Evolutionary conservation across 768 basidiomycete species (phyloP).

Genomic region (Trametes cubensis): DNA sequence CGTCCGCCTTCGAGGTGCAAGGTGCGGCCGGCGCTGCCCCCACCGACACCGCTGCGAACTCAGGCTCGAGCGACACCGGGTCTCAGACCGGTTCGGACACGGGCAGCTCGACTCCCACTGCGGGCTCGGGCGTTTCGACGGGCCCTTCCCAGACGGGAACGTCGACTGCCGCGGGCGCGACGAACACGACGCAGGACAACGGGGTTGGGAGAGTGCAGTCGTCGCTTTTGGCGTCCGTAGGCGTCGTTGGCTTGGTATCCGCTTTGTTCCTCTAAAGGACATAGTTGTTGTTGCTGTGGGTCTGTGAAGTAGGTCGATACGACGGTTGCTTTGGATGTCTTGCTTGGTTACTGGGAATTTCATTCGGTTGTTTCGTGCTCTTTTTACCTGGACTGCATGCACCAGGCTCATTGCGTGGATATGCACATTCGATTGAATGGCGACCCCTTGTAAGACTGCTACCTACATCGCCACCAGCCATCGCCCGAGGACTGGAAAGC

Average conservation of each 20-base stretch:
- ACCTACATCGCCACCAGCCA: no score
- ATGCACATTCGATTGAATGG: no score
- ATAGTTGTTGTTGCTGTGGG: not conserved
- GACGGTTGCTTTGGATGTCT: not conserved
- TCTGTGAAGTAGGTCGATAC: not conserved
- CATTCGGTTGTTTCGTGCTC: not conserved
- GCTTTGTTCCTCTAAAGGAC: constrained; percentile 18
- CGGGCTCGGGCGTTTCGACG: not conserved
- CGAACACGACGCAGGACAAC: constrained; percentile 3
- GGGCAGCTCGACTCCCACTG: not conserved
- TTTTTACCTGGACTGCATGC: not conserved
- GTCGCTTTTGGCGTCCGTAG: constrained; percentile 11
- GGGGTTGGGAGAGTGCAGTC: constrained; percentile 7
- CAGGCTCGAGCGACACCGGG: not conserved
- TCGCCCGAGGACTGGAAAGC: no score
- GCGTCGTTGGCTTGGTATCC: constrained; percentile 13
- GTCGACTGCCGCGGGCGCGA: not conserved
- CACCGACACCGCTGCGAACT: not conserved
- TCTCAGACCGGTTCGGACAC: not conserved
- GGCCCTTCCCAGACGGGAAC: constrained; percentile 4
- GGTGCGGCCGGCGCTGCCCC: constrained; percentile 20
- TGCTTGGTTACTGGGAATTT: not conserved
- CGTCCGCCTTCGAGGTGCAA: constrained; percentile 33
- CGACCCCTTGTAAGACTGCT: no score
- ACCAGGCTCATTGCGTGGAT: not conserved